Base-by-base conservation (phyloP, 305 asterid species). In the Fraxinus platypoda region DNA sequence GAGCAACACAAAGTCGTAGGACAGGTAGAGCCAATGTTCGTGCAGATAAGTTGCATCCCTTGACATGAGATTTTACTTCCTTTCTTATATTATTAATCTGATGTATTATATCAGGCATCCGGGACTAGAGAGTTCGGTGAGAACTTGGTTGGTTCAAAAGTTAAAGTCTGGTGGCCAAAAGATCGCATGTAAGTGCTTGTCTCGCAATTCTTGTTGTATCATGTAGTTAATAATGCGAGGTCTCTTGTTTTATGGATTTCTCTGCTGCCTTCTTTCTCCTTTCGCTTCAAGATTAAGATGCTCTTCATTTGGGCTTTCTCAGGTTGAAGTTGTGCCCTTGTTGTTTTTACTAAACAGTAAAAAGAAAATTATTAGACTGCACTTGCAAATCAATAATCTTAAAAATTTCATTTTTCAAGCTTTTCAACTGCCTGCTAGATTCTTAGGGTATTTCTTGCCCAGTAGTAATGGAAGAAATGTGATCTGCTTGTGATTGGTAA, bases 91-190 rank as follows among this genome's bases (percentile, higher is more conserved):
- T 59, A 30, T 78, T 75, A 37, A 34, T 74, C 30, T 83, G 84
- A 76, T 78, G 43, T 75, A 83, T 74, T 64, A 57, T 83, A 76
- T 81, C 88, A 97, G 99, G 95, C 85, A 74, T 88, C 93, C 43
- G 95, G 75, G 80, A 62, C 78, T 38, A 28, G n/a, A 43, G 88
- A 88, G 84, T 84, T 81, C 23, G 97, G 87, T 54, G 83, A 91
- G 87, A 87, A 84, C 83, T 84, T 95, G 88, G 92, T 95, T 85
- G 98, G 98, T 84, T 82, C 90, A 72, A 94, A 82, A 86, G 91
- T 97, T 81, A 92, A 85, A 87, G 97, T 97, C 80, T 97, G 92
- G 94, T 97, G 99, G 99, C 99, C 98, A 0, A 38, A 84, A 30
- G 99, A 97, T 91, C 77, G 70, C 30, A 17, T 1, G 99, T 96